Conservation (phyloP, 2,329 filamentous ascomycete species). For the Macroventuria anomochaeta region DNA sequence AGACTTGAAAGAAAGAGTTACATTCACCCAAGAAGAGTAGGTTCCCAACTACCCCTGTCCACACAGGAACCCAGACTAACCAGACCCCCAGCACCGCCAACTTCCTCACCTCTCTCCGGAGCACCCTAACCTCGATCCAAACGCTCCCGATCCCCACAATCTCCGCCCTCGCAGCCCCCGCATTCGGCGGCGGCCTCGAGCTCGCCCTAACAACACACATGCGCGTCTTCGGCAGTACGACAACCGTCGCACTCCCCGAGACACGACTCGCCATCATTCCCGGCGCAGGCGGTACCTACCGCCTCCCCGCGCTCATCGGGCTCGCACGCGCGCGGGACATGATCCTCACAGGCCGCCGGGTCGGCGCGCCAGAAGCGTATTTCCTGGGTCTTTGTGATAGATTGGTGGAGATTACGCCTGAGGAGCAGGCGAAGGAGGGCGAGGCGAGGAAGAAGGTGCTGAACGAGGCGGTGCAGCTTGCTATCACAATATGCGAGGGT, state of each 20-base stretch:
- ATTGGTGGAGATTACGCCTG: slow-evolving; percentile 78
- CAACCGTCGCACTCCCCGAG: slow-evolving; percentile 83
- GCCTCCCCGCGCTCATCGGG: slow-evolving; percentile 83
- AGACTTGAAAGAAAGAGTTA: slow-evolving; percentile 85
- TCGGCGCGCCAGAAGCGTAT: slow-evolving; percentile 84
- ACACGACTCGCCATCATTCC: slow-evolving; percentile 93
- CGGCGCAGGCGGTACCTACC: slow-evolving; percentile 89
- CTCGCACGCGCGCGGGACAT: slow-evolving; percentile 83
- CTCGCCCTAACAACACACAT: slow-evolving; percentile 88
- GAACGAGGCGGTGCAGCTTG: slow-evolving; percentile 77
- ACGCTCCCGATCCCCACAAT: slow-evolving; percentile 87
- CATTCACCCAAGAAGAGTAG: slow-evolving; percentile 80
- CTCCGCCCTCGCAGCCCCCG: slow-evolving; percentile 81
- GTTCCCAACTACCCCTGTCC: too few species aligned
- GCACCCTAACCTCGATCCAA: slow-evolving; percentile 75
- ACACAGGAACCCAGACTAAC: slow-evolving; percentile 25
- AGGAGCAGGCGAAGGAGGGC: slow-evolving; percentile 58
- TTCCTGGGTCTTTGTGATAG: slow-evolving; percentile 89
- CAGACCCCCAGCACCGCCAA: slow-evolving; percentile 68
- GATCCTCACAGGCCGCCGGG: slow-evolving; percentile 86
- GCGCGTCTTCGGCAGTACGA: slow-evolving; percentile 82
- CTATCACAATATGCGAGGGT: slow-evolving; percentile 85
- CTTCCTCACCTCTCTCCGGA: slow-evolving; percentile 79
- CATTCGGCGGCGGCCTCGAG: slow-evolving; percentile 92
- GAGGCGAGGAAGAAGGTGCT: slow-evolving; percentile 72